phyloP scores from a whole-genome alignment of 352 stramenopile genomes.

The Aphanomyces euteiches region DNA sequence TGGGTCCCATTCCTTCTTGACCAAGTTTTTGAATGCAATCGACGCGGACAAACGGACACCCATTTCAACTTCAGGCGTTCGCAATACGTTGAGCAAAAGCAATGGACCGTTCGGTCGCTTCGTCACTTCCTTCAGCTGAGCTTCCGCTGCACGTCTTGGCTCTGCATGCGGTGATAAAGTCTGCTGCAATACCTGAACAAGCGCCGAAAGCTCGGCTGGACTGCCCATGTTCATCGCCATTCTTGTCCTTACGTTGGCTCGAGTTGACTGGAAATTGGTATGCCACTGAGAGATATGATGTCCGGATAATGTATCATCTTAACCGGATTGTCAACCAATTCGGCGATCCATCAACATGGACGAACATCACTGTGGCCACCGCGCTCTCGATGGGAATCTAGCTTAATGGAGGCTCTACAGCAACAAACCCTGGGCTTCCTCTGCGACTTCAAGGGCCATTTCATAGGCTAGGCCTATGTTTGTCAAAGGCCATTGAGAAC shows the following conservation, averaged over 20 bases:
- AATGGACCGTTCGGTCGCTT: slow-evolving; percentile 68
- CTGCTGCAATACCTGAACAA: slow-evolving; percentile 47
- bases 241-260: slow-evolving; percentile 14
- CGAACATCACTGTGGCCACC: too few species aligned
- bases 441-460: too few species aligned
- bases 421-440: too few species aligned
- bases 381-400: too few species aligned
- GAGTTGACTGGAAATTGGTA: slow-evolving; percentile 10
- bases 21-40: slow-evolving; percentile 97
- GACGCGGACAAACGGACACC: slow-evolving; percentile 69
- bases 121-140: slow-evolving; percentile 57
- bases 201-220: slow-evolving; percentile 27
- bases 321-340: too few species aligned
- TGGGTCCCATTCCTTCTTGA: slow-evolving; percentile 96
- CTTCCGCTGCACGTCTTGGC: slow-evolving; percentile 66
- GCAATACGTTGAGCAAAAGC: slow-evolving; percentile 66
- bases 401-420: too few species aligned
- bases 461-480: too few species aligned
- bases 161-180: slow-evolving; percentile 70
- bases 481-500: too few species aligned
- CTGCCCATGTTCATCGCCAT: slow-evolving; percentile 32
- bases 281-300: slow-evolving; percentile 6
- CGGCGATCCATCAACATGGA: too few species aligned
- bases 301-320: slow-evolving; percentile 8
- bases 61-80: slow-evolving; percentile 52